These are phyloP conservation scores for Pseudogymnoascus sp. DNA, from an alignment of 2,329 filamentous ascomycete species.

Conservation along the genomic window DNA sequence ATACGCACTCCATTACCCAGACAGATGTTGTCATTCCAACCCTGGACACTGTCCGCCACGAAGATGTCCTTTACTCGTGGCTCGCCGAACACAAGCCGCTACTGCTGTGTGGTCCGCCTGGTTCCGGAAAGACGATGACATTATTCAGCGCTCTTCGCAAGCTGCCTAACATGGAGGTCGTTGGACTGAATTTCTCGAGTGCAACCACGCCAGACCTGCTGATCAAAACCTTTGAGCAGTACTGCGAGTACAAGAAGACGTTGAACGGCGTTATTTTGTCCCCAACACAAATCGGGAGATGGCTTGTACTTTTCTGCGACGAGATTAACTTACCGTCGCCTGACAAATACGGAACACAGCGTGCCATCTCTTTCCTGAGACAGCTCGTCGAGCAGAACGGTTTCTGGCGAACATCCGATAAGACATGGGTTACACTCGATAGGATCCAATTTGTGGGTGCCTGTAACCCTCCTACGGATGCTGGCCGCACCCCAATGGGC, in stretches of 20 bases:
- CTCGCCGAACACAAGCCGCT: constrained; percentile 97
- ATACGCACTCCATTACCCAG: constrained; percentile 95
- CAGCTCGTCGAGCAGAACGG: constrained; percentile 98
- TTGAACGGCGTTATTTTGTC: constrained; percentile 93
- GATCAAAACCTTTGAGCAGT: constrained; percentile 98
- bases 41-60: constrained; percentile 91
- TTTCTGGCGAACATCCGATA: constrained; percentile 97
- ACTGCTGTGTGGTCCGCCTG: constrained; percentile 90
- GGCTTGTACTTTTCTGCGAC: constrained; percentile 98
- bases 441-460: constrained; percentile 98
- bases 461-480: constrained; percentile 96
- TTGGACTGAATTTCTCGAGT: constrained; percentile 98
- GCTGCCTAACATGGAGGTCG: constrained; percentile 96
- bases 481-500: constrained; percentile 89
- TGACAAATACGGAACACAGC: constrained; percentile 94
- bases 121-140: constrained; percentile 99
- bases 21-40: constrained; percentile 98
- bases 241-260: constrained; percentile 99
- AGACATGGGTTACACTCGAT: constrained; percentile 95
- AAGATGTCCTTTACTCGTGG: constrained; percentile 99
- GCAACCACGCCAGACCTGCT: constrained; percentile 95
- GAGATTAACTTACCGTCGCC: constrained; percentile 98
- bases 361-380: constrained; percentile 93
- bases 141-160: constrained; percentile 96
- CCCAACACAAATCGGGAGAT: constrained; percentile 91